phyloP scores from a whole-genome alignment of 1,284 basidiomycete genomes.

The Neolentinus lepideus region DNA sequence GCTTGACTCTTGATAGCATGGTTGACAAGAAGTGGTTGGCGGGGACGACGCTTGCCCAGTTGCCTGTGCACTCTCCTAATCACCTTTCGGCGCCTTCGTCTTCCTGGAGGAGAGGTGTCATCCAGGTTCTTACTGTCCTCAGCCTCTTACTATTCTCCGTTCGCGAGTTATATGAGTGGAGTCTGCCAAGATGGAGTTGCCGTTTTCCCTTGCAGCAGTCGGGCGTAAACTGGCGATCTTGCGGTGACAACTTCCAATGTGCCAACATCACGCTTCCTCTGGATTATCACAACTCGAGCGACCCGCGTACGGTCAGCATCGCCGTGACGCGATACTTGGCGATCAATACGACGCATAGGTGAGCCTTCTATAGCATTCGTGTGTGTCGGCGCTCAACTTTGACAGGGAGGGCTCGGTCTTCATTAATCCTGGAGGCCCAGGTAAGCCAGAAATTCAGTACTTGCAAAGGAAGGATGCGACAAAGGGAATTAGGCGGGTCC shows the following conservation, averaged over 20 bases:
- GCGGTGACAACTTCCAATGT: conserved; percentile 1
- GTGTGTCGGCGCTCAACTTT: not conserved
- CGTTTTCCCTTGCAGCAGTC: too few species aligned
- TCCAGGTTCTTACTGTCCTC: too few species aligned
- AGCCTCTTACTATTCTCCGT: too few species aligned
- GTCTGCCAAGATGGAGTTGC: not conserved
- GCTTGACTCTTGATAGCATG: too few species aligned
- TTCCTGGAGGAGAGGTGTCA: too few species aligned
- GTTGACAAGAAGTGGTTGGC: too few species aligned
- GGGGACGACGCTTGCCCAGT: too few species aligned
- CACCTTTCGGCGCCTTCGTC: too few species aligned
- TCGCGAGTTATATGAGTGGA: not conserved
- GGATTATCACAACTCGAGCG: conserved; percentile 2
- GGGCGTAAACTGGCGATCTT: not conserved
- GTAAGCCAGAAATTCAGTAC: not conserved
- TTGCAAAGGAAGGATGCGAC: not conserved
- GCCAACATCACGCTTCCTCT: conserved; percentile 1
- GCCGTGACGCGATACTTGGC: not conserved
- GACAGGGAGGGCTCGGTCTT: conserved; percentile 1
- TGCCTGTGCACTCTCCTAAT: too few species aligned
- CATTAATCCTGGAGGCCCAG: conserved; percentile 4
- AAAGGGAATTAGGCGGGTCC: not conserved
- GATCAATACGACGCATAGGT: conserved; percentile 1
- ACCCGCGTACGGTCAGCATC: not conserved
- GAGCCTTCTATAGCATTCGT: not conserved